Evolutionary conservation across 2,329 filamentous ascomycete genomes (phyloP), one percentile per base, ranked within the genome.

Genomic region (Basipetospora chlamydospora): DNA sequence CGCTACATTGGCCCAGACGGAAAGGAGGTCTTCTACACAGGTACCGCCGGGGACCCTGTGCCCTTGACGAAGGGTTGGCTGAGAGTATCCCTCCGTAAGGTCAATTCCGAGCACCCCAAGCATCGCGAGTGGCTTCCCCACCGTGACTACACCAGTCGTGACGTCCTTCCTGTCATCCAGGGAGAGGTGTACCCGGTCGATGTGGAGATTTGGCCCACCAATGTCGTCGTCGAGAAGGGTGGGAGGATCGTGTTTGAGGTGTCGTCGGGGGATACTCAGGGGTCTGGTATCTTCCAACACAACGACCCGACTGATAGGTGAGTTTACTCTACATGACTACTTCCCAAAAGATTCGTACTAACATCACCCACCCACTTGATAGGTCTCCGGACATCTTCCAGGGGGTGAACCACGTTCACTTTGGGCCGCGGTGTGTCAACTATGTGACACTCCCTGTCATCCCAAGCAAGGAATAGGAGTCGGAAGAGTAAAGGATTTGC

Each of bases 11-110:
- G 60, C 0, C 55, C 70, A 0, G 46, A 54, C 0, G 71, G 70
- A 1, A 59, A 66, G 8, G 73, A 79, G 43, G 58, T 80, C 3
- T 64, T 64, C 44, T 80, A 79, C 51, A 80, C 75, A 0, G 74
- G 75, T 23, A 77, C 76, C 2, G 70, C 71, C 0, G 74, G 76
- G 10, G 75, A 79, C 41, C 66, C 70, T 0, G 63, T 79, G 0
- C 75, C 75, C 0, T 56, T 79, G 0, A 62, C 65, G 36, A 80
- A 79, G 50, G 75, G 74, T 16, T 80, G 73, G 73, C 63, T 79
- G 8, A 64, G 73, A 1, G 63, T 67, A 9, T 68, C 61, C 23
- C 53, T 75, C 13, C 66, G 74, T 15, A 72, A 70, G 47, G 61
- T 67, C 3, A 60, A 73, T 40, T 46, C 55, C 1, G 46, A 63